These are phyloP conservation scores for Chlorociboria aeruginascens DNA, from an alignment of 495 filamentous ascomycete species.

Conservation along the genomic window DNA sequence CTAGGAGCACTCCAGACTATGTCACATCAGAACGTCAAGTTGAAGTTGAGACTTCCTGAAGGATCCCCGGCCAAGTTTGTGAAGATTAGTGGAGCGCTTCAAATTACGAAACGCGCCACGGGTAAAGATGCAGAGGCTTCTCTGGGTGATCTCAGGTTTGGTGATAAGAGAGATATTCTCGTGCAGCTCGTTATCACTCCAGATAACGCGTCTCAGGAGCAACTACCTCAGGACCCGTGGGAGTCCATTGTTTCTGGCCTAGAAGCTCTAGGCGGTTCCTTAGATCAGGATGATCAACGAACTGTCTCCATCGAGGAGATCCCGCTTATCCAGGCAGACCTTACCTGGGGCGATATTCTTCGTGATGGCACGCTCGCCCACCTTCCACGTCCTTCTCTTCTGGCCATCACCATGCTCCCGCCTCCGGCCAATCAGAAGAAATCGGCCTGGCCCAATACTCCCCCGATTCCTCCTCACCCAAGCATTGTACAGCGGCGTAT, in stretches of 20 bases:
- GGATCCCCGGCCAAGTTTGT: constrained; percentile 96
- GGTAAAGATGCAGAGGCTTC: constrained; percentile 90
- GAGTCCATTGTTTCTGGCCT: constrained; percentile 92
- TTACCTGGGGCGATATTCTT: constrained; percentile 88
- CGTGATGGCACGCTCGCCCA: constrained; percentile 84
- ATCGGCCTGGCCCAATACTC: constrained; percentile 43
- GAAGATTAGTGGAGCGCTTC: constrained; percentile 94
- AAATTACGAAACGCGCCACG: constrained; percentile 96
- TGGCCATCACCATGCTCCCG: constrained; percentile 99
- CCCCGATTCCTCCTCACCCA: constrained; percentile 90
- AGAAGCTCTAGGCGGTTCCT: constrained; percentile 85
- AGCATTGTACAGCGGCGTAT: constrained; percentile 93
- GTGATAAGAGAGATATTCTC: constrained; percentile 94
- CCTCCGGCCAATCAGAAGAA: constrained; percentile 49
- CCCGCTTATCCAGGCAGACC: constrained; percentile 88
- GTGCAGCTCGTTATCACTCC: constrained; percentile 91
- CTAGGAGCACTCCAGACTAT: constrained; percentile 87
- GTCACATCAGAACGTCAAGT: constrained; percentile 97
- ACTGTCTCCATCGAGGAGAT: constrained; percentile 86
- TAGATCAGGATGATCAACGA: constrained; percentile 79
- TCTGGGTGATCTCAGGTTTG: constrained; percentile 87
- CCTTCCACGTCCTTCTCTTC: constrained; percentile 73
- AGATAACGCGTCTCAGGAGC: constrained; percentile 76
- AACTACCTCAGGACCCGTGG: constrained; percentile 87
- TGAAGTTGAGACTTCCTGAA: constrained; percentile 89